These are phyloP conservation scores for Plasmodium malariae DNA, from an alignment of 169 alveolate genomes.

Conservation along the genomic window DNA sequence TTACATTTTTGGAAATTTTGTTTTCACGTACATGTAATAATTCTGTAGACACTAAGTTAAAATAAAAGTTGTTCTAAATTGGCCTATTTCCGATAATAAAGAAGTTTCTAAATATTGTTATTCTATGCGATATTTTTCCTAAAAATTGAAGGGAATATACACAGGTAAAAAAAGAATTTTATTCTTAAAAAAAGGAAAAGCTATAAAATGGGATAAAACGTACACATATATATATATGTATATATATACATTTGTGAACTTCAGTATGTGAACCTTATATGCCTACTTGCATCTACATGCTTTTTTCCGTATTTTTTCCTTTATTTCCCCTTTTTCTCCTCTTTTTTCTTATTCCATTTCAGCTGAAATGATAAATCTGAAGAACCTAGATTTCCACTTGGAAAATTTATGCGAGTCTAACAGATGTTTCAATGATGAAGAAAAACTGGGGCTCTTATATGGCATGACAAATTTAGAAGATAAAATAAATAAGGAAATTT, in stretches of 20 bases:
- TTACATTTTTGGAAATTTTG: neutral
- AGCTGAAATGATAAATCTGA: slow-evolving; percentile 39
- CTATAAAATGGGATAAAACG: too few species aligned
- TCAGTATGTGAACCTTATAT: neutral
- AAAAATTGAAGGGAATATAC: too few species aligned
- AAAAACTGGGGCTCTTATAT: slow-evolving; percentile 34
- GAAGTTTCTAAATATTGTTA: too few species aligned
- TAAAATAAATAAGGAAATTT: slow-evolving; percentile 39
- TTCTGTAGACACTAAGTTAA: neutral
- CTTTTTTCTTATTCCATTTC: neutral
- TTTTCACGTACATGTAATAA: neutral
- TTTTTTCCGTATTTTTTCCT: neutral
- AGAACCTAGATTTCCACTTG: slow-evolving; percentile 48
- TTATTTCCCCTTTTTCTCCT: neutral
- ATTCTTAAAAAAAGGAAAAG: neutral
- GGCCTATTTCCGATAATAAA: too few species aligned
- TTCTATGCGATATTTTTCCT: too few species aligned
- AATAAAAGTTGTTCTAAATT: too few species aligned
- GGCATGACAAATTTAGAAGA: slow-evolving; percentile 71
- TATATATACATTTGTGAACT: neutral
- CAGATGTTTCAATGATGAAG: slow-evolving; percentile 68
- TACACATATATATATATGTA: neutral
- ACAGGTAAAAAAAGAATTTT: too few species aligned
- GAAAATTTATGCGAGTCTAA: slow-evolving; percentile 43
- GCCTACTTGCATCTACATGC: neutral